These are phyloP conservation scores for Colletotrichum filicis DNA, from an alignment of 2,329 filamentous ascomycete genomes.

Conservation along the genomic window DNA sequence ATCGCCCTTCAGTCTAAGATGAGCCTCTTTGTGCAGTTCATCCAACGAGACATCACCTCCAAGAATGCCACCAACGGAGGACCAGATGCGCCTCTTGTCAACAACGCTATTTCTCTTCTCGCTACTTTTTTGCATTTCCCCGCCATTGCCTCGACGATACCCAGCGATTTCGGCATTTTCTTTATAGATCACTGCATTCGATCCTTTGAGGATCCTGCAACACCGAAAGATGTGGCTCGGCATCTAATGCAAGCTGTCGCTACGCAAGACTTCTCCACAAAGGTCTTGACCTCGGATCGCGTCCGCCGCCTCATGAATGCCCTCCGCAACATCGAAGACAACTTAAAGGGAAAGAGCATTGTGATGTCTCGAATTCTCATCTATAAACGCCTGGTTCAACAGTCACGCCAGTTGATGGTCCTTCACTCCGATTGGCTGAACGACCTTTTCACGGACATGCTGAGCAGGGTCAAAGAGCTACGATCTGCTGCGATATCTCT, in stretches of 20 bases:
- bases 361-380: constrained; percentile 80
- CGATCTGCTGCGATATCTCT: constrained; percentile 79
- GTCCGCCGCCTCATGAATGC: constrained; percentile 76
- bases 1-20: constrained; percentile 81
- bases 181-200: constrained; percentile 84
- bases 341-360: constrained; percentile 83
- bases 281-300: constrained; percentile 78
- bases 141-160: constrained; percentile 75
- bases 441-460: constrained; percentile 83
- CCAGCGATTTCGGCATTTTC: constrained; percentile 82
- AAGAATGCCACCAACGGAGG: constrained; percentile 62
- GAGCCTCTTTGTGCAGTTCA: constrained; percentile 80
- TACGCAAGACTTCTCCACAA: constrained; percentile 80
- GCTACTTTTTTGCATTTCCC: constrained; percentile 80
- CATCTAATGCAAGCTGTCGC: constrained; percentile 84
- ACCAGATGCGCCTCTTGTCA: constrained; percentile 76
- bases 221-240: constrained; percentile 82
- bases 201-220: constrained; percentile 73
- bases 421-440: constrained; percentile 81
- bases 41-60: constrained; percentile 81
- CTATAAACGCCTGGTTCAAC: constrained; percentile 80
- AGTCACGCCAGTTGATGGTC: constrained; percentile 77
- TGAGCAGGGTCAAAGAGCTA: constrained; percentile 82
- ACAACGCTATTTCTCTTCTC: constrained; percentile 82
- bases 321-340: constrained; percentile 77